These are phyloP conservation scores for Avena insularis DNA, from an alignment of 176 grass and related monocot species.

Conservation along the genomic window DNA sequence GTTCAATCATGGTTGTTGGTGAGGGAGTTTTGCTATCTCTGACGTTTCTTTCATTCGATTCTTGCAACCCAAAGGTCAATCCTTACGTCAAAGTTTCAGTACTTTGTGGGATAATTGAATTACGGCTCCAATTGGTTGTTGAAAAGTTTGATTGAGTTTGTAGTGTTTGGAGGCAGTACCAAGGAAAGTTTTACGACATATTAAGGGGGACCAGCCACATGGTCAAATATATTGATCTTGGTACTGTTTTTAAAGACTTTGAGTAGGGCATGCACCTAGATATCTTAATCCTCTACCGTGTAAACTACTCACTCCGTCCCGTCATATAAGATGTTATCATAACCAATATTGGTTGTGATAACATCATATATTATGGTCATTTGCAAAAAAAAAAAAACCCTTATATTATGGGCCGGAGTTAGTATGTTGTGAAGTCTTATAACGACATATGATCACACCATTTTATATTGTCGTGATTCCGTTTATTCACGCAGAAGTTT, in stretches of 20 bases:
- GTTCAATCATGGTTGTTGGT: neutral
- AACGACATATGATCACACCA: neutral
- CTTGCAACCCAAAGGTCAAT: constrained; percentile 30
- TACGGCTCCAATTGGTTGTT: constrained; percentile 37
- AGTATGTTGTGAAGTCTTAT: neutral
- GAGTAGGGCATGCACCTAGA: neutral
- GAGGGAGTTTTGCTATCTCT: constrained; percentile 11
- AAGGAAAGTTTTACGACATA: neutral
- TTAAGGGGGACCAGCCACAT: neutral
- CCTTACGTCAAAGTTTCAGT: neutral
- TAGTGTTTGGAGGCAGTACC: neutral
- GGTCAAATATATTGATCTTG: neutral
- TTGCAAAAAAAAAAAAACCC: no score
- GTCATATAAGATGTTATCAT: no score
- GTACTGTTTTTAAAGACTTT: neutral
- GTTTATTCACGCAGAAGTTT: neutral
- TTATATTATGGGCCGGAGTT: no score
- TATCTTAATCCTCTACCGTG: neutral
- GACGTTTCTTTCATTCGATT: constrained; percentile 14
- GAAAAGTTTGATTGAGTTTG: neutral
- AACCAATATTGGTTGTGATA: no score
- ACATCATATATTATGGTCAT: no score
- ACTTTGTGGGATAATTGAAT: neutral
- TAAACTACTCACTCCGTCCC: neutral
- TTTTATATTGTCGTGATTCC: neutral